Percentiles rank a stretch among this genome's conserved stretches.
These are phyloP conservation scores for Yarrowia alimentaria DNA, from an alignment of 805 yeast species.

Conservation along the genomic window DNA sequence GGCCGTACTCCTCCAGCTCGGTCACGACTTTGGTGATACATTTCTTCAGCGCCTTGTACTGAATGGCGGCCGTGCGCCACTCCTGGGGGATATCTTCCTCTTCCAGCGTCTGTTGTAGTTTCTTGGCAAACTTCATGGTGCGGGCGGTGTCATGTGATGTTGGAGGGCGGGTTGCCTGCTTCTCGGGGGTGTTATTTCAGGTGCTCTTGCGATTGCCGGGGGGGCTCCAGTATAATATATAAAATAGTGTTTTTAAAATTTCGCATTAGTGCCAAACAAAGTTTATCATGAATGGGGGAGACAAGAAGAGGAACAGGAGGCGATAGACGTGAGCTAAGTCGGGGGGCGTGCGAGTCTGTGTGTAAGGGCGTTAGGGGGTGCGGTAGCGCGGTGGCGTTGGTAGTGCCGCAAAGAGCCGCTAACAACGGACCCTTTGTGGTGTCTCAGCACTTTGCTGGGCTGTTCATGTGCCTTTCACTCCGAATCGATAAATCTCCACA, in stretches of 20 bases:
- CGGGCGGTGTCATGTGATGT: conserved; percentile 5
- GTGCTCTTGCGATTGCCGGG: too few species aligned
- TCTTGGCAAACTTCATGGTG: conserved; percentile 73
- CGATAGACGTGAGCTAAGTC: too few species aligned
- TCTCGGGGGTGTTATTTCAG: background rate
- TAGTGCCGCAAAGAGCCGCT: too few species aligned
- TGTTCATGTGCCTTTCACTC: too few species aligned
- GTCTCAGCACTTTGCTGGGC: too few species aligned
- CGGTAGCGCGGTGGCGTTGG: too few species aligned
- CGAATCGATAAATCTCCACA: too few species aligned
- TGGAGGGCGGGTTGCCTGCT: background rate
- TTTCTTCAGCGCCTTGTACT: conserved; percentile 68
- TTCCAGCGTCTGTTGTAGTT: conserved; percentile 58
- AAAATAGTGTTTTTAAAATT: conserved; percentile 17
- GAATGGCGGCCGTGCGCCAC: conserved; percentile 68
- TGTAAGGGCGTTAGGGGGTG: too few species aligned
- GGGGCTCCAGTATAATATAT: conserved; percentile 6
- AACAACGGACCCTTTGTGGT: too few species aligned
- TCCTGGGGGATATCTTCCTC: conserved; percentile 63
- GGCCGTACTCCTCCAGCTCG: conserved; percentile 60
- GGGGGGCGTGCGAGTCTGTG: too few species aligned
- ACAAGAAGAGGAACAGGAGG: too few species aligned
- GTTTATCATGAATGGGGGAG: too few species aligned
- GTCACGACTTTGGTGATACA: conserved; percentile 61
- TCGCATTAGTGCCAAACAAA: conserved; percentile 16